A percentile compares a stretch with the other conserved stretches of the same genome.
Evolutionary conservation across 768 basidiomycete genomes (phyloP).

Genomic region (Suillus fuscotomentosus): DNA sequence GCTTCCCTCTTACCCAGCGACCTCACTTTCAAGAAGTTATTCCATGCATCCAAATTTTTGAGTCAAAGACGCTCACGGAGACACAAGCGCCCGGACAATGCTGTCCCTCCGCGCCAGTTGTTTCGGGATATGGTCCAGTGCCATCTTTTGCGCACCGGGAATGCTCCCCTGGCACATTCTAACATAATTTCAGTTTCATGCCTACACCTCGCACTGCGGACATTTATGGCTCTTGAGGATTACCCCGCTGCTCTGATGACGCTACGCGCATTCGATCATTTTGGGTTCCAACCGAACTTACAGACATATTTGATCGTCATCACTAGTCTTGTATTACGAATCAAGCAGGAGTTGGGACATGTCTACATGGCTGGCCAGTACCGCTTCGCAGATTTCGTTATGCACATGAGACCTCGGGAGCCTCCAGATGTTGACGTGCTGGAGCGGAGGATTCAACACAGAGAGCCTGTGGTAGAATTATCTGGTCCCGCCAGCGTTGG

Average conservation of each 20-base stretch:
- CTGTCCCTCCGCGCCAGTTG: constrained; percentile 38
- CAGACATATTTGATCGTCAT: constrained; percentile 41
- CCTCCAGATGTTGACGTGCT: constrained; percentile 15
- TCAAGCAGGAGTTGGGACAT: constrained; percentile 20
- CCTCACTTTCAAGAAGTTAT: constrained; percentile 45
- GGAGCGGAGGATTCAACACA: constrained; percentile 13
- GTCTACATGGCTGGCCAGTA: constrained; percentile 6
- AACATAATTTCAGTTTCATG: constrained; percentile 32
- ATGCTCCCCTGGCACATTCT: constrained; percentile 16
- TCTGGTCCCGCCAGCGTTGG: constrained; percentile 13
- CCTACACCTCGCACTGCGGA: constrained; percentile 42
- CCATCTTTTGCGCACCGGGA: constrained; percentile 24
- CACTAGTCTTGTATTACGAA: constrained; percentile 35
- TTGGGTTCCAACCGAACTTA: constrained; percentile 31
- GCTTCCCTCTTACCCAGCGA: constrained; percentile 37
- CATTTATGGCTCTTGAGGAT: constrained; percentile 43
- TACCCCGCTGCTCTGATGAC: constrained; percentile 46
- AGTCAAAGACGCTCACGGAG: constrained; percentile 21
- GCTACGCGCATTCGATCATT: constrained; percentile 30
- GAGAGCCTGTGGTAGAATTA: neutral
- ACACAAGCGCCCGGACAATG: constrained; percentile 17
- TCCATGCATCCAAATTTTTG: constrained; percentile 28
- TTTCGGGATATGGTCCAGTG: constrained; percentile 44
- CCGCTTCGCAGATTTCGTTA: constrained; percentile 25
- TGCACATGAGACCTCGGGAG: constrained; percentile 19